Percentiles rank a stretch among this genome's conserved stretches.
phyloP scores from a whole-genome alignment of 148 eudicot genomes.

The Cornus suecica region DNA sequence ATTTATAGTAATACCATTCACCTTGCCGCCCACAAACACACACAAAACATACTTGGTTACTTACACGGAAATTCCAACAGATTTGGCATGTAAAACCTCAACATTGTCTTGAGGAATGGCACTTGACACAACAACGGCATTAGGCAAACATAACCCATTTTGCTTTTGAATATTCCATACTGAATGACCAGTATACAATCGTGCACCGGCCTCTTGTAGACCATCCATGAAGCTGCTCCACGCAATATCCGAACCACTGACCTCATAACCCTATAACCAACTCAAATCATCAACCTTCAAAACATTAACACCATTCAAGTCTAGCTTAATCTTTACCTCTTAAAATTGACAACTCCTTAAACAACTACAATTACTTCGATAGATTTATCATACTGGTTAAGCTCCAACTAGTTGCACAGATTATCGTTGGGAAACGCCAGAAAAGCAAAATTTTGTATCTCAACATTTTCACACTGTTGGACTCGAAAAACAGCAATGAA shows the following conservation, averaged over 20 bases:
- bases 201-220: constrained; percentile 13
- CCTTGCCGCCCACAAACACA: no score
- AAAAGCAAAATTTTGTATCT: not conserved
- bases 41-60: not conserved
- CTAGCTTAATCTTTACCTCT: not conserved
- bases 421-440: not conserved
- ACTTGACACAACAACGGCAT: constrained; percentile 18
- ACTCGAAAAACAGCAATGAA: not conserved
- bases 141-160: constrained; percentile 11
- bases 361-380: not conserved
- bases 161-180: constrained; percentile 6
- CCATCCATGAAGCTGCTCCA: constrained; percentile 20
- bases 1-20: not conserved
- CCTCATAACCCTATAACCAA: constrained; percentile 12
- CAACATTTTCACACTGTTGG: not conserved
- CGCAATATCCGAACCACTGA: constrained; percentile 17
- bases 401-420: not conserved
- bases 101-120: constrained; percentile 10
- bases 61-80: constrained; percentile 11
- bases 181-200: constrained; percentile 8
- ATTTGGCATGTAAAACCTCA: constrained; percentile 13
- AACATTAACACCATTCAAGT: not conserved
- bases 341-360: not conserved
- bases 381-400: not conserved
- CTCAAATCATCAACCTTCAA: not conserved